These are phyloP conservation scores for Oryza australiensis DNA, from an alignment of 176 grass and related monocot species.

Conservation along the genomic window DNA sequence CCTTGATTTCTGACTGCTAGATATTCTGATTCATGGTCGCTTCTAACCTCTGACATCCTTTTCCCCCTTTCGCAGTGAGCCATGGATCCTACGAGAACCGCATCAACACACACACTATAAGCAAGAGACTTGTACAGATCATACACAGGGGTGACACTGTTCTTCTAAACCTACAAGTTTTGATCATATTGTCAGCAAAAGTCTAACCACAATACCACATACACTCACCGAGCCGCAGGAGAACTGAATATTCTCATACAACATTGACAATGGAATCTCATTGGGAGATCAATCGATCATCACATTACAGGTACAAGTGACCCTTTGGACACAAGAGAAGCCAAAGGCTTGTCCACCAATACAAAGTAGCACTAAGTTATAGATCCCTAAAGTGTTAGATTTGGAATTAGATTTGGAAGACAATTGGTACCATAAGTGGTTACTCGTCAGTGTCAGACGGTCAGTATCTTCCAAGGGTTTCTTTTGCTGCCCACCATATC, in stretches of 20 bases:
- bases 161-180: not conserved
- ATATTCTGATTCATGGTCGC: too few relatives aligned
- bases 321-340: slow-evolving; percentile 27
- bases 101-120: not conserved
- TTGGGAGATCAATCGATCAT: not conserved
- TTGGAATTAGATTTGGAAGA: slow-evolving; percentile 11
- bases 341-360: slow-evolving; percentile 22
- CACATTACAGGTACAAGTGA: slow-evolving; percentile 17
- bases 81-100: too few relatives aligned
- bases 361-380: slow-evolving; percentile 20
- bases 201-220: not conserved
- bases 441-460: slow-evolving; percentile 25
- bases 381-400: slow-evolving; percentile 30
- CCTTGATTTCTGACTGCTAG: too few relatives aligned
- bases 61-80: too few relatives aligned
- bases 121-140: not conserved
- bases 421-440: slow-evolving; percentile 9
- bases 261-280: not conserved
- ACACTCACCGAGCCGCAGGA: not conserved
- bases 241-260: not conserved
- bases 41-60: too few relatives aligned
- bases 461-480: slow-evolving; percentile 16
- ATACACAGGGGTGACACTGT: not conserved
- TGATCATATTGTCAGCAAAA: not conserved
- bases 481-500: slow-evolving; percentile 31